Base-by-base conservation (phyloP, 169 alveolate species). In the Babesia bovis region DNA sequence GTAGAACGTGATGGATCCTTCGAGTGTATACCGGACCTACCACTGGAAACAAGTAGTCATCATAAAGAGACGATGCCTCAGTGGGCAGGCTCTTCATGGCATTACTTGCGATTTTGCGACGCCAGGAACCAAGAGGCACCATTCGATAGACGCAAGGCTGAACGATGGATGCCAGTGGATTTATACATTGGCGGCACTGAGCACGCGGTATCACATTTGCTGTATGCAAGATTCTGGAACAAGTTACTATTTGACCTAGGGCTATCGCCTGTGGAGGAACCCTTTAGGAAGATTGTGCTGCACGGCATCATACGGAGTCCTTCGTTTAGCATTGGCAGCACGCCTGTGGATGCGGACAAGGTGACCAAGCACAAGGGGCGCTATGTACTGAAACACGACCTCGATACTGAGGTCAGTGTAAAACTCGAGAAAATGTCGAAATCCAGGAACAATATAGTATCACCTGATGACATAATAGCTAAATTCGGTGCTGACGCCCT, bases 11-110 rank as follows among this genome's bases (percentile, higher is more conserved):
- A 57, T 51, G 36, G 52, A 10, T n/a, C n/a, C n/a, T n/a, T n/a
- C n/a, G 38, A 41, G 36, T 30, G 49, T 90, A 82, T 28, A 61
- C 75, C 53, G 28, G 13, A 17, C 30, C 53, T 84, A 65, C 89
- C 91, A 21, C 47, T 67, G 19, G 53, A 71, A 75, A 23, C 69
- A 26, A 66, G 85, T 10, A 32, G 44, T 9, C 45, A 66, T 49
- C 65, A 65, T 28, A 36, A 84, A 40, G 95, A 92, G 32, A 94
- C 97, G 32, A 92, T 95, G 91, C 98, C 97, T 19, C 97, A 95
- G 67, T 95, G 97, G 94, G 98, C 97, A 5, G 98, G 97, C 21
- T 87, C 96, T 42, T 79, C 95, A 38, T 95, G 97, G 97, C 95
- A 95, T 73, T 94, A 79, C 65, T 82, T 95, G 51, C 78, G 98